phyloP scores from a whole-genome alignment of 148 eudicot species.

The Chenopodium berlandieri region DNA sequence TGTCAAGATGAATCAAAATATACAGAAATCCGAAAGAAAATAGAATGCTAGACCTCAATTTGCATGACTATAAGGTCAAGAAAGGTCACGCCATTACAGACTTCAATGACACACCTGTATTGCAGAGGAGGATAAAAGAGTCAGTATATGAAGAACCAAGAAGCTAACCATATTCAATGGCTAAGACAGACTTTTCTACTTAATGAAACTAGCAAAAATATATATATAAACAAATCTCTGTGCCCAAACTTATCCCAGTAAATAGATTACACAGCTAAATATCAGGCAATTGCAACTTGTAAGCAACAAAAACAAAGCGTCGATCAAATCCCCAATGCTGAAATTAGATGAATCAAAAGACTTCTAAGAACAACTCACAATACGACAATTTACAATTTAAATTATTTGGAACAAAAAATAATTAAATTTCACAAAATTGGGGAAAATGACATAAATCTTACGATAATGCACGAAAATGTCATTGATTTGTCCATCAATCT shows the following conservation, averaged over 20 bases:
- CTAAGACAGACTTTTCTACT: background rate
- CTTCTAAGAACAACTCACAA: background rate
- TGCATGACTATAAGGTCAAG: conserved; percentile 84
- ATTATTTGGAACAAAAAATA: background rate
- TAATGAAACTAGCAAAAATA: no score
- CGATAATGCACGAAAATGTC: conserved; percentile 91
- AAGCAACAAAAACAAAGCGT: background rate
- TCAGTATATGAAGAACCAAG: background rate
- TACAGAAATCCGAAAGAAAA: background rate
- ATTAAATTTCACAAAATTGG: background rate
- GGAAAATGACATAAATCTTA: conserved; percentile 36
- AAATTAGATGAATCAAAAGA: background rate
- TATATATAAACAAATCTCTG: background rate
- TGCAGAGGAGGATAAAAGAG: background rate
- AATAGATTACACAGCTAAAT: background rate
- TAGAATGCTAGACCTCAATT: conserved; percentile 65
- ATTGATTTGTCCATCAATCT: conserved; percentile 81
- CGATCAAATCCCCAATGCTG: background rate
- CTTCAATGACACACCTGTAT: conserved; percentile 92
- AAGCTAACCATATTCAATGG: background rate
- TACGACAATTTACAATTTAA: background rate
- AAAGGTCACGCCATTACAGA: conserved; percentile 85
- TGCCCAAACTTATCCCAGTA: background rate
- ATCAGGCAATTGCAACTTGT: conserved; percentile 4
- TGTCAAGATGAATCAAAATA: conserved; percentile 11